Percentiles rank a stretch among this genome's conserved stretches.
Conservation (phyloP, 139 green algal genomes). For the Chlamydomonas sp. region DNA sequence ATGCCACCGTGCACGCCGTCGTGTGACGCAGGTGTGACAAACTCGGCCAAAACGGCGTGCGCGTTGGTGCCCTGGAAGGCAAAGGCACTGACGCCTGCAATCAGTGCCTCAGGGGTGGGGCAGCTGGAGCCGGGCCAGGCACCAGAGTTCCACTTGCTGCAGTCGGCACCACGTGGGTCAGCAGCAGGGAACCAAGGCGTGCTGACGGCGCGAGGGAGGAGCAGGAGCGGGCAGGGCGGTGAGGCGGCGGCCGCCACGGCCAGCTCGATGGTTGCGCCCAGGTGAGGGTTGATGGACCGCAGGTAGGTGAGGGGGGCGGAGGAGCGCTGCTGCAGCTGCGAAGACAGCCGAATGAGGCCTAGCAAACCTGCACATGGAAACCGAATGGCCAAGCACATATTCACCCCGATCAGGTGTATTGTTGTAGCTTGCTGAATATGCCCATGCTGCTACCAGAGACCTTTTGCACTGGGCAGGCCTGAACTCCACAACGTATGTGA, state of each 20-base stretch:
- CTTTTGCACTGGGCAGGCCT: too few relatives aligned
- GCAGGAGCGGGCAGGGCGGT: neutral
- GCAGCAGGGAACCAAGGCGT: too few relatives aligned
- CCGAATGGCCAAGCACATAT: neutral
- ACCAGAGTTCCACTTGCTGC: too few relatives aligned
- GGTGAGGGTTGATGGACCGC: constrained; percentile 62
- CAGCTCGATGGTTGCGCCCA: constrained; percentile 47
- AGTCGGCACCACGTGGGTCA: too few relatives aligned
- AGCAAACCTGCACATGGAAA: constrained; percentile 50
- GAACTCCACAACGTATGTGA: too few relatives aligned
- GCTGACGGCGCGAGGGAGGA: constrained; percentile 1
- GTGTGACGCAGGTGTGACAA: neutral
- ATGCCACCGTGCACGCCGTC: neutral
- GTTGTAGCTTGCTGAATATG: neutral
- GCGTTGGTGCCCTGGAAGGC: constrained; percentile 69
- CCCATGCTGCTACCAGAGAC: too few relatives aligned
- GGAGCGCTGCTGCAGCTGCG: constrained; percentile 32
- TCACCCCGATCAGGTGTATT: neutral
- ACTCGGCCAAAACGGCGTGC: constrained; percentile 40
- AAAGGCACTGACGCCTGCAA: constrained; percentile 61
- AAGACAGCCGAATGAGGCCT: constrained; percentile 46
- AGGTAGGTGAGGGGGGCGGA: constrained; percentile 61
- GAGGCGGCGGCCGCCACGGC: neutral
- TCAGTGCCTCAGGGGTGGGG: neutral
- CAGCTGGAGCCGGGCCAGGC: too few relatives aligned